A percentile compares a stretch with the other conserved stretches of the same genome.
phyloP scores from a whole-genome alignment of 345 rosid species.

The Brassica juncea region DNA sequence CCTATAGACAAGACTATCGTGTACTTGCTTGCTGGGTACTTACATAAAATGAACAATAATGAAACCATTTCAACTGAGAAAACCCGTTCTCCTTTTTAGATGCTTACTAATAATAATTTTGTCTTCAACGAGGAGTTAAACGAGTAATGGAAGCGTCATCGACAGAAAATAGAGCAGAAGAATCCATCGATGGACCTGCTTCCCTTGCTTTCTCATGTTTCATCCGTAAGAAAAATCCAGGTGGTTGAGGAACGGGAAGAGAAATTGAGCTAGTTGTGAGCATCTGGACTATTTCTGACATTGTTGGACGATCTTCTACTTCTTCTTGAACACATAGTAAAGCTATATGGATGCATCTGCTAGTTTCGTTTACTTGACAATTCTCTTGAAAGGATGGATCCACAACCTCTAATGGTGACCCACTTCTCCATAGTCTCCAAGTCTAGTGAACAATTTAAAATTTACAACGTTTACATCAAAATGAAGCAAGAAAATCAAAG shows the following conservation, averaged over 20 bases:
- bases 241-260: slow-evolving; percentile 28
- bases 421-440: slow-evolving; percentile 7
- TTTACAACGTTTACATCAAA: background rate
- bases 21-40: background rate
- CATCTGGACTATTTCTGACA: slow-evolving; percentile 43
- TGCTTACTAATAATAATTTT: background rate
- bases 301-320: slow-evolving; percentile 41
- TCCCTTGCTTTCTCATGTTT: background rate
- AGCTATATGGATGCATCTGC: background rate
- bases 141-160: slow-evolving; percentile 17
- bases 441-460: background rate
- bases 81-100: background rate
- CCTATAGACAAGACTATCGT: background rate
- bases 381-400: background rate
- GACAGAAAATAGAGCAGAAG: background rate
- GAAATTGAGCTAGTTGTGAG: slow-evolving; percentile 41
- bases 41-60: background rate
- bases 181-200: background rate
- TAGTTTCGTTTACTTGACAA: background rate
- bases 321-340: slow-evolving; percentile 17
- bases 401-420: background rate
- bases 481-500: background rate
- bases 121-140: slow-evolving; percentile 16
- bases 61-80: background rate
- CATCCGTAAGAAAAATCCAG: slow-evolving; percentile 9